Conservation (phyloP, 768 basidiomycete genomes). For the Leccinum uliginosum region DNA sequence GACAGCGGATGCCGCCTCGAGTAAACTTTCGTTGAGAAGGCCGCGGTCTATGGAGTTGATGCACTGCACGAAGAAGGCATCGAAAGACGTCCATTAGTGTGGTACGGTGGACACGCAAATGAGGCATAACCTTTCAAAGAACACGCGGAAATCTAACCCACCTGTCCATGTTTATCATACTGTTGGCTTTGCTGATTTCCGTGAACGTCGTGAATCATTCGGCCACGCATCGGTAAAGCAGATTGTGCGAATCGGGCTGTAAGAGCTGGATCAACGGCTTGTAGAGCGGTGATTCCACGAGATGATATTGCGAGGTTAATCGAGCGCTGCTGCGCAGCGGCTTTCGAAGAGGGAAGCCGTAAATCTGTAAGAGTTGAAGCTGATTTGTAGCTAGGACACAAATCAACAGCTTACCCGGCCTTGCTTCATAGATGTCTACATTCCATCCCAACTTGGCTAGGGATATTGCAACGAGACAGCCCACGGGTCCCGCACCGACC, state of each 20-base stretch:
- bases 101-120: slow-evolving; percentile 17
- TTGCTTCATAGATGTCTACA: slow-evolving; percentile 75
- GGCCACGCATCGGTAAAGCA: slow-evolving; percentile 90
- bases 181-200: slow-evolving; percentile 76
- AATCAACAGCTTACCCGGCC: slow-evolving; percentile 53
- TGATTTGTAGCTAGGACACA: slow-evolving; percentile 11
- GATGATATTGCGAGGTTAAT: slow-evolving; percentile 97
- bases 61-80: slow-evolving; percentile 48
- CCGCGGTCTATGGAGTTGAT: slow-evolving; percentile 93
- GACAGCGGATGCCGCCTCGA: slow-evolving; percentile 65
- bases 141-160: slow-evolving; percentile 34
- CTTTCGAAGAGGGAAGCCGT: slow-evolving; percentile 66
- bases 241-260: slow-evolving; percentile 68
- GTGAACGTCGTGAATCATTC: slow-evolving; percentile 85
- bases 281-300: slow-evolving; percentile 84
- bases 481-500: slow-evolving; percentile 91
- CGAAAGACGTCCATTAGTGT: slow-evolving; percentile 24
- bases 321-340: slow-evolving; percentile 69
- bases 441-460: slow-evolving; percentile 85
- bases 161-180: slow-evolving; percentile 89
- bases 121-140: slow-evolving; percentile 7
- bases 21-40: slow-evolving; percentile 79
- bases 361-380: slow-evolving; percentile 48
- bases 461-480: slow-evolving; percentile 83
- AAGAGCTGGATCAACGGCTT: slow-evolving; percentile 68